Percentiles rank a stretch among this genome's conserved stretches.
Evolutionary conservation across 2,329 filamentous ascomycete genomes (phyloP).

Genomic region (Juglanconis oblonga): DNA sequence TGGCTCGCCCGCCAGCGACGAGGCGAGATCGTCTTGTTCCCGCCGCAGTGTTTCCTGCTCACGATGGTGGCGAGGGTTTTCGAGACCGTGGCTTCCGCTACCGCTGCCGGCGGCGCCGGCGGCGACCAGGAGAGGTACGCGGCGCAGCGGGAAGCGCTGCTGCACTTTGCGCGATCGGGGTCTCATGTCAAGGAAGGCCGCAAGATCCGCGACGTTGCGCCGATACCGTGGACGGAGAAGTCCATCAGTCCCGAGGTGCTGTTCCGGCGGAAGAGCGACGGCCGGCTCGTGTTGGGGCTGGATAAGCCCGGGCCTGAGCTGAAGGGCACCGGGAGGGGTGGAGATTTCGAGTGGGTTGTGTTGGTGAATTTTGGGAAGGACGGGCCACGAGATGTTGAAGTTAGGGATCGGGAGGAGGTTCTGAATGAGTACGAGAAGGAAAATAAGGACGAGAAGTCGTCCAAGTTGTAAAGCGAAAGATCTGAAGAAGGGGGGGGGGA

Average conservation of each 20-base stretch:
- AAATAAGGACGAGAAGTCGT: conserved; percentile 25
- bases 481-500: not conserved
- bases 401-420: conserved; percentile 48
- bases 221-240: conserved; percentile 57
- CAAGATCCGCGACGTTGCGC: conserved; percentile 30
- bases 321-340: conserved; percentile 42
- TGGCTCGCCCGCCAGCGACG: conserved; percentile 66
- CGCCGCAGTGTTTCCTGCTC: conserved; percentile 80
- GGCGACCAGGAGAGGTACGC: conserved; percentile 41
- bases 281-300: conserved; percentile 51
- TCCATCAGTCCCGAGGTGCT: conserved; percentile 56
- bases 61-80: conserved; percentile 56
- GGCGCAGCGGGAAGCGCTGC: conserved; percentile 49
- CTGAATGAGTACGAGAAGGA: conserved; percentile 41
- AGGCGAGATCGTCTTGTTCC: conserved; percentile 79
- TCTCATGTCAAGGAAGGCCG: conserved; percentile 33
- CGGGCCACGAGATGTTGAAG: conserved; percentile 51
- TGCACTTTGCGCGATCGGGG: conserved; percentile 44
- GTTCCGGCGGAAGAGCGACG: conserved; percentile 42
- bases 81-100: conserved; percentile 33
- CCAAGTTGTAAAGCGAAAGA: conserved; percentile 1
- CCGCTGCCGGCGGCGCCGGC: conserved; percentile 56
- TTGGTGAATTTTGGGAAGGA: conserved; percentile 51
- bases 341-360: conserved; percentile 59
- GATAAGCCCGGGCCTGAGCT: conserved; percentile 58